These are phyloP conservation scores for Xylariomycetidae sp. DNA, from an alignment of 2,329 filamentous ascomycete genomes.

Conservation along the genomic window DNA sequence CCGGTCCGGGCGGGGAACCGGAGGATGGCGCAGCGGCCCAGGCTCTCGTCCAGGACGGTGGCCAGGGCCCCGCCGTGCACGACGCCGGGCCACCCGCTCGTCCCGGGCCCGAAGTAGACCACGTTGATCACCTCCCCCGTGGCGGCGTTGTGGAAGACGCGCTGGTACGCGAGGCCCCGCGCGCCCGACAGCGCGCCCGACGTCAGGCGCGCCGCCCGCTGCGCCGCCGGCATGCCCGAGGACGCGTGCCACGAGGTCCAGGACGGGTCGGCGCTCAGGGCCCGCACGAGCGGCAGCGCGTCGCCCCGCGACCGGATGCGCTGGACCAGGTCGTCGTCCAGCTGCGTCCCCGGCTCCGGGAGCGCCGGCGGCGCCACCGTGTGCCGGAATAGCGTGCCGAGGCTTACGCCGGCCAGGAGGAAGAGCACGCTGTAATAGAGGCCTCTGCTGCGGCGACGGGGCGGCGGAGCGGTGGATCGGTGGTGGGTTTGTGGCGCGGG, in stretches of 20 bases:
- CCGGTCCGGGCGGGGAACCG: constrained; percentile 44
- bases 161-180: constrained; percentile 46
- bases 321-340: constrained; percentile 36
- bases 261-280: constrained; percentile 37
- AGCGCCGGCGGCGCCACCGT: constrained; percentile 39
- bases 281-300: constrained; percentile 42
- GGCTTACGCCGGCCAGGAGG: constrained; percentile 34
- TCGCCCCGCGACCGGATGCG: constrained; percentile 38
- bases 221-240: constrained; percentile 5
- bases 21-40: constrained; percentile 57
- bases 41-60: constrained; percentile 64
- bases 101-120: constrained; percentile 62
- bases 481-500: constrained; percentile 7
- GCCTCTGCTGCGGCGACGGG: constrained; percentile 18
- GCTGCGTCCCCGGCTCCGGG: constrained; percentile 31
- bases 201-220: constrained; percentile 27
- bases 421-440: constrained; percentile 29
- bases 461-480: constrained; percentile 20
- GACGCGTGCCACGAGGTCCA: constrained; percentile 40
- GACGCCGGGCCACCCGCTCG: constrained; percentile 66
- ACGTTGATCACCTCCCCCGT: constrained; percentile 57
- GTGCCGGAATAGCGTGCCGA: constrained; percentile 34
- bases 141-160: constrained; percentile 57
- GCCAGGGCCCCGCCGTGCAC: constrained; percentile 68
- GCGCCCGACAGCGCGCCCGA: constrained; percentile 38